These are phyloP conservation scores for Boletus smithii DNA, from an alignment of 1,284 basidiomycete species.

Conservation along the genomic window DNA sequence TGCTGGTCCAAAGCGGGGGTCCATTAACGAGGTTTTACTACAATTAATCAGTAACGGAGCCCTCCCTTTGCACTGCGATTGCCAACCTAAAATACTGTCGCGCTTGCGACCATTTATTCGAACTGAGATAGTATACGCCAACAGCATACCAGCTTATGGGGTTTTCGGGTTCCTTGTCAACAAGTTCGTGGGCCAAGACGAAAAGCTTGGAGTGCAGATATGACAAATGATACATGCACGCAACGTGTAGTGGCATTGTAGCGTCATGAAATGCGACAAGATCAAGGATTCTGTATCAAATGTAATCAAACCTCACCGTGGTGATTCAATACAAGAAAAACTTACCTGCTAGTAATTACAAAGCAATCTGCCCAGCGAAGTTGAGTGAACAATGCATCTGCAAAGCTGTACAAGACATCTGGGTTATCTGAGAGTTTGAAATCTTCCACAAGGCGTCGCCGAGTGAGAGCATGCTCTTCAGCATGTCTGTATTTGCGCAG, in stretches of 20 bases:
- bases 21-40: conserved; percentile 95
- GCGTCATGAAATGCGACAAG: conserved; percentile 79
- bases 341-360: conserved; percentile 77
- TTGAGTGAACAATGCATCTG: conserved; percentile 84
- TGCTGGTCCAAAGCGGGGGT: conserved; percentile 91
- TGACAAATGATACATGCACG: conserved; percentile 94
- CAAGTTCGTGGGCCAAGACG: conserved; percentile 93
- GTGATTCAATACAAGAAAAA: not conserved
- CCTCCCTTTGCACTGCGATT: not conserved
- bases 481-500: conserved; percentile 86
- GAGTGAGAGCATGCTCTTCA: conserved; percentile 76
- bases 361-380: conserved; percentile 95
- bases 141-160: conserved; percentile 98
- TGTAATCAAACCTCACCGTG: conserved; percentile 1
- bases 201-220: conserved; percentile 91
- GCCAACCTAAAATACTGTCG: conserved; percentile 87
- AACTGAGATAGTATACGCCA: conserved; percentile 92
- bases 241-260: conserved; percentile 90
- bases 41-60: conserved; percentile 1
- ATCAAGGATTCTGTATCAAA: conserved; percentile 65
- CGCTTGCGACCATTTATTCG: conserved; percentile 83
- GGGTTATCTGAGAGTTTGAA: conserved; percentile 85
- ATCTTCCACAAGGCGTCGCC: conserved; percentile 71
- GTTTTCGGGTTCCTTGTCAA: conserved; percentile 89
- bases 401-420: conserved; percentile 89